Base-by-base conservation (phyloP, 192 early-diverging fungal genomes). In the Entrophospora sp. region DNA sequence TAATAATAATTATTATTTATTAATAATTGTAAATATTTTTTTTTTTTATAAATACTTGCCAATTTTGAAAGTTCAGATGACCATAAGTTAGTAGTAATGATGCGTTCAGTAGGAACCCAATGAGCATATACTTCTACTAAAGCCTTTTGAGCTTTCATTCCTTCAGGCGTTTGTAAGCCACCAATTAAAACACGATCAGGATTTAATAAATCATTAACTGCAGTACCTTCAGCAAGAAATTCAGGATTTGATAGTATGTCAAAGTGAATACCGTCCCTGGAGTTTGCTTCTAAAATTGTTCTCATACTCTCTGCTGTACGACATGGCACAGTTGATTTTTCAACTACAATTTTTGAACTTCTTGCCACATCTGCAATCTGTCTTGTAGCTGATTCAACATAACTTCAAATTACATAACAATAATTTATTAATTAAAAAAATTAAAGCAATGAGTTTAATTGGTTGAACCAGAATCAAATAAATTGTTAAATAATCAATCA, bases 321-420 rank as follows among this genome's bases (percentile, higher is more conserved):
- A 74, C 94, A 96, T 36, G 94, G 94, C 10, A 96, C 94, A 42
- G 94, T 97, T 2, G 91, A 94, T 78, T 93, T 95, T 73, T 93
- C 93, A 46, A 97, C 87, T 7, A 97, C 89, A 61, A 97, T 91
- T 75, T 94, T 95, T 73, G 85, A 81, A 48, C 77, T 81, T 46
- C 62, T 84, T 3, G 93, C 85, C 20, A 91, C 86, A 40, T 83
- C 75, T 7, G 94, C 94, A 69, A 97, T 94, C 63, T 83, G 76
- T 40, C 86, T 80, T 28, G 88, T 88, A 64, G 92, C 93, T 36
- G 83, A 64, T 75, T 92, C 89, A 59, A 97, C 78, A 52, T 89
- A 92, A 18, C 85, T 87, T 62, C 20, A 66, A 44, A 43, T 44
- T 6, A 67, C 38, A 52, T 52, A 67, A 55, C 8, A 48, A 65